phyloP scores from a whole-genome alignment of 148 eudicot genomes.

The Chenopodium berlandieri region DNA sequence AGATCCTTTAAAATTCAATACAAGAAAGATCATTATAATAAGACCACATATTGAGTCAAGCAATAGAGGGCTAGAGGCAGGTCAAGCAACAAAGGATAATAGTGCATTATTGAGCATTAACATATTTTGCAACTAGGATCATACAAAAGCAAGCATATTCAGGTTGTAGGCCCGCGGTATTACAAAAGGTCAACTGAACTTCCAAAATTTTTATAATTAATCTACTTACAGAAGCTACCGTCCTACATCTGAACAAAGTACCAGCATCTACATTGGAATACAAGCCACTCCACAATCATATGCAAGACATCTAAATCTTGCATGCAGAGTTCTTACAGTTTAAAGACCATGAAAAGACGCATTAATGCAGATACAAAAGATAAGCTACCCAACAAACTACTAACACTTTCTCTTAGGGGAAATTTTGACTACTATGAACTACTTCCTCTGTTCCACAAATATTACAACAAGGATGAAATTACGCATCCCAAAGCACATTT shows the following conservation, averaged over 20 bases:
- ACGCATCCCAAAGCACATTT: too few species aligned
- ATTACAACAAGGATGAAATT: too few species aligned
- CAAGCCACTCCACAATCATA: not conserved
- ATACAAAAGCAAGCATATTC: not conserved
- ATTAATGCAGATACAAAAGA: not conserved
- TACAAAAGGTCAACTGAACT: not conserved
- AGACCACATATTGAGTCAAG: not conserved
- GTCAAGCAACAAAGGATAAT: not conserved
- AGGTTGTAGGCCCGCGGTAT: not conserved
- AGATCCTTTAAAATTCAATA: too few species aligned
- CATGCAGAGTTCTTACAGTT: too few species aligned
- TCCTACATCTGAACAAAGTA: not conserved
- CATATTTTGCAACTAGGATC: not conserved
- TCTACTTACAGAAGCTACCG: not conserved
- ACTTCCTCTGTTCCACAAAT: too few species aligned
- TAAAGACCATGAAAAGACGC: not conserved
- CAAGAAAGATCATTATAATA: too few species aligned
- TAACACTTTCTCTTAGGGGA: not conserved
- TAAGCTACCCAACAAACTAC: not conserved
- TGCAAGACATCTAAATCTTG: not conserved
- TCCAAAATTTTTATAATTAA: too few species aligned
- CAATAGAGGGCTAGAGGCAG: not conserved
- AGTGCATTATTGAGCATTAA: not conserved
- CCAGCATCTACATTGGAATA: not conserved
- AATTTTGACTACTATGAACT: too few species aligned